Conservation (phyloP, 129 eudicot species). For the Flaveria linearis region DNA sequence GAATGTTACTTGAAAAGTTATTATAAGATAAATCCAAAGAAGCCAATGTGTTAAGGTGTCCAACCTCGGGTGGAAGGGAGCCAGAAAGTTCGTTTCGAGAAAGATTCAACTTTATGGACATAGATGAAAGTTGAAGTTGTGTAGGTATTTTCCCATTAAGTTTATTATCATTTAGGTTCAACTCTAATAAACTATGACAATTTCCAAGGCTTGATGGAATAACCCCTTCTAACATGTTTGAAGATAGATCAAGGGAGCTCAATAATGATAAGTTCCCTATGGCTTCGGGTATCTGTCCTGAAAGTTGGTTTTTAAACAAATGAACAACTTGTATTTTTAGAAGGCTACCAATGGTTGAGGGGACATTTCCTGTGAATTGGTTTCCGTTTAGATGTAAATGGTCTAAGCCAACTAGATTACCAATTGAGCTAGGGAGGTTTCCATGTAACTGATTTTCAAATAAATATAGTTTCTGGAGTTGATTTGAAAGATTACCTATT, state of each 20-base stretch:
- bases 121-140: conserved; percentile 15
- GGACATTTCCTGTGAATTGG: conserved; percentile 14
- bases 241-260: neutral
- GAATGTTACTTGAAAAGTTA: conserved; percentile 18
- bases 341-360: conserved; percentile 23
- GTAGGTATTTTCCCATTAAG: conserved; percentile 18
- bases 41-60: conserved; percentile 12
- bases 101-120: conserved; percentile 2
- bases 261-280: conserved; percentile 25
- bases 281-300: conserved; percentile 12
- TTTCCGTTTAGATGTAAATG: neutral
- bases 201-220: conserved; percentile 19
- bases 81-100: conserved; percentile 17
- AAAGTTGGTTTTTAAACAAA: neutral
- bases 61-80: conserved; percentile 15
- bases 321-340: neutral
- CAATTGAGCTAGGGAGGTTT: conserved; percentile 16
- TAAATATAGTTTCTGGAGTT: neutral
- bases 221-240: conserved; percentile 12
- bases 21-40: neutral
- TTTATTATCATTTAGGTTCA: neutral
- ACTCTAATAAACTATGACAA: neutral
- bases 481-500: conserved; percentile 17
- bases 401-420: conserved; percentile 19
- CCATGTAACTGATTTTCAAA: neutral